A percentile compares a stretch with the other conserved stretches of the same genome.
Conservation (phyloP, 1,284 basidiomycete species). For the Cerioporus squamosus region DNA sequence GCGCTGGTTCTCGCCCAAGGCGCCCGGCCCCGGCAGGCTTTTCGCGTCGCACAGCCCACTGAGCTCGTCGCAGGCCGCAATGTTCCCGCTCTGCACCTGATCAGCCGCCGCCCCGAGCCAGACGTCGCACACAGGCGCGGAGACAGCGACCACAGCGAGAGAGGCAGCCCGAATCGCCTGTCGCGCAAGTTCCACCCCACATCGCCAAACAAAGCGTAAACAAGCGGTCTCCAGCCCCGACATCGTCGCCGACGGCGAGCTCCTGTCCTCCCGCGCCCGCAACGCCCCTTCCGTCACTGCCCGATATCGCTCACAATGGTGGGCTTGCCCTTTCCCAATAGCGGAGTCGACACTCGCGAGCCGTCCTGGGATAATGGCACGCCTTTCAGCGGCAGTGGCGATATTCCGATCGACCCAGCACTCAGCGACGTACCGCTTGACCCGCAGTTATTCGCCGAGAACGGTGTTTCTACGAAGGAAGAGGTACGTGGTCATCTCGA, state of each 20-base stretch:
- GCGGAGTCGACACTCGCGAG: slow-evolving; percentile 52
- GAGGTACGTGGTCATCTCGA: slow-evolving; percentile 29
- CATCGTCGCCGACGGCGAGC: slow-evolving; percentile 34
- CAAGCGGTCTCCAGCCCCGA: slow-evolving; percentile 35
- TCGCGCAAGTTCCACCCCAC: slow-evolving; percentile 21
- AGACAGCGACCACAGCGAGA: not conserved
- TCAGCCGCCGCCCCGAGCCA: not conserved
- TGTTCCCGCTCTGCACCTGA: not conserved
- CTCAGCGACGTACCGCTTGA: slow-evolving; percentile 56
- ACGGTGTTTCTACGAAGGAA: slow-evolving; percentile 13
- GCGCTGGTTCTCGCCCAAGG: too few species aligned
- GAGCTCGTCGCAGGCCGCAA: not conserved
- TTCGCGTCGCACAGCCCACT: not conserved
- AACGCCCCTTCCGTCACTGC: slow-evolving; percentile 10
- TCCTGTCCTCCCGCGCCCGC: slow-evolving; percentile 14
- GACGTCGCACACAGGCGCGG: not conserved
- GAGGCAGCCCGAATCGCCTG: not conserved
- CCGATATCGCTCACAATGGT: slow-evolving; percentile 46
- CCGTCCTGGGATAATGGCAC: slow-evolving; percentile 59
- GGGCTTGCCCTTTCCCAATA: slow-evolving; percentile 60
- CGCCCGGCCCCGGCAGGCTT: not conserved
- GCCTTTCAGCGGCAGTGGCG: slow-evolving; percentile 55
- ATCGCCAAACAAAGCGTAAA: slow-evolving; percentile 34
- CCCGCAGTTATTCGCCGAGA: slow-evolving; percentile 49
- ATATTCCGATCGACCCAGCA: slow-evolving; percentile 77